A percentile compares a stretch with the other conserved stretches of the same genome.
These are phyloP conservation scores for Magnolia sinica DNA, from an alignment of 164 flowering plant genomes.

Conservation along the genomic window DNA sequence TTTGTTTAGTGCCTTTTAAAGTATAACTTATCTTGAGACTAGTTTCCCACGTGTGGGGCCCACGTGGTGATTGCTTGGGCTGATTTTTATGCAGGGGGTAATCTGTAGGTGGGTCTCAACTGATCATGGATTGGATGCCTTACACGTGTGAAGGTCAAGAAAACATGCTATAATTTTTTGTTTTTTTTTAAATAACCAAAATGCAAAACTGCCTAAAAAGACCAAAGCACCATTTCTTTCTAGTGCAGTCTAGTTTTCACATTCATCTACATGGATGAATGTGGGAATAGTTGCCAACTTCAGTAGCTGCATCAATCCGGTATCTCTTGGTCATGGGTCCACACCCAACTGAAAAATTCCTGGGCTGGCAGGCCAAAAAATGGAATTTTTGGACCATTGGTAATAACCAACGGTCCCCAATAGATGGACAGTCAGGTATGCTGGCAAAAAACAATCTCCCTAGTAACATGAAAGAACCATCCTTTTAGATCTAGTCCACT, in stretches of 20 bases:
- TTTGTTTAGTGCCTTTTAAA: not conserved
- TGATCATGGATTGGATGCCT: not conserved
- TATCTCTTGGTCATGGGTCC: too few species aligned
- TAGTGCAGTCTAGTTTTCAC: not conserved
- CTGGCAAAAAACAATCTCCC: too few species aligned
- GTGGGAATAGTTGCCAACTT: not conserved
- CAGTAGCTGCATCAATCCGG: too few species aligned
- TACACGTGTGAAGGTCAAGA: not conserved
- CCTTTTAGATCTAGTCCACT: too few species aligned
- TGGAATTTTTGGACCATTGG: not conserved
- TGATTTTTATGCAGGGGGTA: not conserved
- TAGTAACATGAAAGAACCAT: too few species aligned
- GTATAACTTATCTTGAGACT: too few species aligned
- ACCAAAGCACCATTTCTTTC: not conserved
- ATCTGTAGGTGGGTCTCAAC: not conserved
- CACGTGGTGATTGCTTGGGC: not conserved
- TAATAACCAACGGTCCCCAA: not conserved
- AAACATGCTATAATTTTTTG: not conserved
- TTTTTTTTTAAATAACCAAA: not conserved
- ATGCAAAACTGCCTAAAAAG: not conserved
- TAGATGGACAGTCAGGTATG: not conserved
- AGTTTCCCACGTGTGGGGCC: not conserved
- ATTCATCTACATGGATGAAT: too few species aligned
- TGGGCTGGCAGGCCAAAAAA: not conserved
- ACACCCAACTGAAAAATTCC: too few species aligned